Conservation (phyloP, 2,329 filamentous ascomycete species). For the Aspergillus fumigatus region DNA sequence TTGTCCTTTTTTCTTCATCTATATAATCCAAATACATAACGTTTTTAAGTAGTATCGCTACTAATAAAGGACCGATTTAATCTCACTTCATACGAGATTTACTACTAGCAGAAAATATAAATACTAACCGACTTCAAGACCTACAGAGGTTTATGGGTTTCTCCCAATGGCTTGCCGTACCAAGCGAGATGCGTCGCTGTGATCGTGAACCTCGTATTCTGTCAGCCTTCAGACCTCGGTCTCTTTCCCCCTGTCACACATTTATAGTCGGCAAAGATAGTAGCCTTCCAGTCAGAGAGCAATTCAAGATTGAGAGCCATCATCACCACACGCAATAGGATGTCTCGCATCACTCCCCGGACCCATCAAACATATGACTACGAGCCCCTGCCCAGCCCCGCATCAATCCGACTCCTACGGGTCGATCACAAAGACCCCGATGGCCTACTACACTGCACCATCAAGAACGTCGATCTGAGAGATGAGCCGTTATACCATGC, state of each 20-base stretch:
- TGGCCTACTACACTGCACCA: not conserved
- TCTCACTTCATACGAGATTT: too few species aligned
- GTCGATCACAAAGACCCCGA: not conserved
- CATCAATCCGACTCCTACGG: conserved; percentile 3
- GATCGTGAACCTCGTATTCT: not conserved
- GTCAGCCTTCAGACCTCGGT: not conserved
- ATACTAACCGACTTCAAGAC: too few species aligned
- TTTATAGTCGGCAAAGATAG: not conserved
- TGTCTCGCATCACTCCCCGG: not conserved
- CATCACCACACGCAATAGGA: not conserved
- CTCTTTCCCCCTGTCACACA: not conserved
- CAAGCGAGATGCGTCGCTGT: not conserved
- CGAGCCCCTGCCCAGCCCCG: not conserved
- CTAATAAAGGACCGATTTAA: too few species aligned
- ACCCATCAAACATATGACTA: not conserved
- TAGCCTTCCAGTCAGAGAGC: not conserved
- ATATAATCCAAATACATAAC: too few species aligned
- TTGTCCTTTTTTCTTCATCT: too few species aligned
- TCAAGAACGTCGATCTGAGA: not conserved
- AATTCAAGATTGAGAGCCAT: too few species aligned
- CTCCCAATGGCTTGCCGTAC: too few species aligned
- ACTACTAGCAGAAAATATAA: too few species aligned
- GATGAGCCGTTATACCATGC: not conserved
- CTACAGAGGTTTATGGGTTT: too few species aligned
- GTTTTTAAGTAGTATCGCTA: too few species aligned